A percentile compares a stretch with the other conserved stretches of the same genome.
Conservation (phyloP, 1,284 basidiomycete species). For the Bjerkandera adusta region DNA sequence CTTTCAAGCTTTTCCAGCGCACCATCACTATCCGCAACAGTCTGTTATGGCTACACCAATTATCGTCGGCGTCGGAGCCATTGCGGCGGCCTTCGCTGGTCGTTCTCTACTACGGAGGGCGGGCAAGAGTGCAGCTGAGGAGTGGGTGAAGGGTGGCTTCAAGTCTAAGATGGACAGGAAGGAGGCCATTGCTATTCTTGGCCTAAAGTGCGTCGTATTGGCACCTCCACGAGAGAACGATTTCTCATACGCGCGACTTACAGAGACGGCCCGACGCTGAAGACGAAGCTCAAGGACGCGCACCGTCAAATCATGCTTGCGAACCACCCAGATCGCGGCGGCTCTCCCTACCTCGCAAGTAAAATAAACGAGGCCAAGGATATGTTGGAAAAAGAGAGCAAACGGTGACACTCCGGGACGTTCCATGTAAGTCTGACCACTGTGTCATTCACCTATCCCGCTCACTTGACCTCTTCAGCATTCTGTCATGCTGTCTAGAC, state of each 20-base stretch:
- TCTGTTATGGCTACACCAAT: conserved; percentile 80
- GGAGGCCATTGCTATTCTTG: conserved; percentile 90
- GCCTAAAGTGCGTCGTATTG: conserved; percentile 73
- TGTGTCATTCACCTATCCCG: conserved; percentile 2
- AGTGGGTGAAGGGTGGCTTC: conserved; percentile 95
- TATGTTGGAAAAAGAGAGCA: conserved; percentile 68
- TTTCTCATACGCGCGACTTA: not conserved
- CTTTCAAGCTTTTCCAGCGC: too few species aligned
- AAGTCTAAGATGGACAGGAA: conserved; percentile 93
- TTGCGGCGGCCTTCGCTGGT: conserved; percentile 79
- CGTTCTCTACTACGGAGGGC: conserved; percentile 64
- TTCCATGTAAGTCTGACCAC: conserved; percentile 3
- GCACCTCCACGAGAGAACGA: too few species aligned
- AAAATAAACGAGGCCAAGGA: conserved; percentile 97
- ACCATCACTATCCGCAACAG: too few species aligned
- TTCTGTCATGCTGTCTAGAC: not conserved
- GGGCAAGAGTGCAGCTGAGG: conserved; percentile 65
- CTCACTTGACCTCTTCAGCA: not conserved
- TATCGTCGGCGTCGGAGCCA: conserved; percentile 74
- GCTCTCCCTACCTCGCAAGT: conserved; percentile 95
- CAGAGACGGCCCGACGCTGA: conserved; percentile 76
- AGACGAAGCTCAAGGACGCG: conserved; percentile 82
- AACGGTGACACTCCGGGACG: conserved; percentile 33
- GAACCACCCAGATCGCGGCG: conserved; percentile 96
- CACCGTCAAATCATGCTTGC: conserved; percentile 92